Evolutionary conservation across 768 basidiomycete species (phyloP).

Genomic region (Fibroporia radiculosa): DNA sequence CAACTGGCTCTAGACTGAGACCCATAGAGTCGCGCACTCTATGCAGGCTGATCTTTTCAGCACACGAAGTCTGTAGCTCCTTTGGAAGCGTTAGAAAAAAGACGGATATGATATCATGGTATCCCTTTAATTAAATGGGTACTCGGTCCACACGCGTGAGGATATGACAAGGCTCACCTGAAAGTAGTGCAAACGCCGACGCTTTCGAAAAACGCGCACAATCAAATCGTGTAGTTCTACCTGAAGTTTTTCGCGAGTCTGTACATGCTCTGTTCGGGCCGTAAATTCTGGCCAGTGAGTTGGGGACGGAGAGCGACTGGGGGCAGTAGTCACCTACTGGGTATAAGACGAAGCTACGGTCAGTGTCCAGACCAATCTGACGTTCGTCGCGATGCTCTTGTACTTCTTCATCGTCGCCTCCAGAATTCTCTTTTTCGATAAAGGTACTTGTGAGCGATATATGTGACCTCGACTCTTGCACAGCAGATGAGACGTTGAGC

Average conservation of each 20-base stretch:
- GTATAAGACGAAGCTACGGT: conserved; percentile 90
- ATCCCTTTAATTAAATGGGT: conserved; percentile 51
- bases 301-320: too few species aligned
- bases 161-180: conserved; percentile 38
- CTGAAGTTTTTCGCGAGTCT: conserved; percentile 53
- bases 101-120: conserved; percentile 88
- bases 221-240: conserved; percentile 62
- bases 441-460: not conserved
- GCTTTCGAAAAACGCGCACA: conserved; percentile 64
- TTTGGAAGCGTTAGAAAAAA: conserved; percentile 66
- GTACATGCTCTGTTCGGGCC: conserved; percentile 13
- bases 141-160: not conserved
- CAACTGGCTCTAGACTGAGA: conserved; percentile 69
- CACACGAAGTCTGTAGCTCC: conserved; percentile 46
- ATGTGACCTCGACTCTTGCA: conserved; percentile 1
- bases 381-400: conserved; percentile 66
- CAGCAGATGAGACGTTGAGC: not conserved
- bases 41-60: conserved; percentile 71
- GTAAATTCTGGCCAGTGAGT: too few species aligned
- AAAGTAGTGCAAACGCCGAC: conserved; percentile 74
- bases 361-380: conserved; percentile 84
- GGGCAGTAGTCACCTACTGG: conserved; percentile 59
- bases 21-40: conserved; percentile 88
- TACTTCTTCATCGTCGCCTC: not conserved
- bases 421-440: not conserved